Conservation (phyloP, 2,329 filamentous ascomycete genomes). For the Neoascochyta sp. region DNA sequence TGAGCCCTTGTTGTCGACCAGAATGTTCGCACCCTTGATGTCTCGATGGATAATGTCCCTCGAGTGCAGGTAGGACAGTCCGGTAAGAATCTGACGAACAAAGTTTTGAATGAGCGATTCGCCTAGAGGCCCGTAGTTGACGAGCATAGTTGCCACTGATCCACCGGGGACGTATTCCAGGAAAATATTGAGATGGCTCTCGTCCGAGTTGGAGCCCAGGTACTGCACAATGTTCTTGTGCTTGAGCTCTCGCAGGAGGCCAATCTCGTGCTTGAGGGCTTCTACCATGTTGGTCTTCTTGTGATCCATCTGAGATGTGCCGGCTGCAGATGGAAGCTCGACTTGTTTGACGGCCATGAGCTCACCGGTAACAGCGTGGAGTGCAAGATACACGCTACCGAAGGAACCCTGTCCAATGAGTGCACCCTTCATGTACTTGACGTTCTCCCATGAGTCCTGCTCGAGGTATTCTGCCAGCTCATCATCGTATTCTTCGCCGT, state of each 20-base stretch:
- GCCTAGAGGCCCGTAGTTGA: slow-evolving; percentile 92
- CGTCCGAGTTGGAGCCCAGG: slow-evolving; percentile 87
- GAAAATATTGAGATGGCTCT: slow-evolving; percentile 97
- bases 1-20: slow-evolving; percentile 97
- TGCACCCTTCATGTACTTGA: slow-evolving; percentile 99
- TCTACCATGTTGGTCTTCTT: slow-evolving; percentile 98
- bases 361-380: slow-evolving; percentile 94
- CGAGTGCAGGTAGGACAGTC: slow-evolving; percentile 88
- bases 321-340: slow-evolving; percentile 77
- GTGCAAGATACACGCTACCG: slow-evolving; percentile 87
- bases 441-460: slow-evolving; percentile 90
- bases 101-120: slow-evolving; percentile 95
- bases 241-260: slow-evolving; percentile 85
- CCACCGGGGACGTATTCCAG: slow-evolving; percentile 97
- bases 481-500: slow-evolving; percentile 87
- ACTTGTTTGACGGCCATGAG: slow-evolving; percentile 98
- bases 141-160: slow-evolving; percentile 96
- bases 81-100: slow-evolving; percentile 89
- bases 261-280: slow-evolving; percentile 93
- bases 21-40: slow-evolving; percentile 98
- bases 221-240: slow-evolving; percentile 98
- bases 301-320: slow-evolving; percentile 68
- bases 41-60: slow-evolving; percentile 97
- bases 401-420: slow-evolving; percentile 97
- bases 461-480: slow-evolving; percentile 86